Base-by-base conservation (phyloP, 192 early-diverging fungal genomes). In the Backusella sp. region DNA sequence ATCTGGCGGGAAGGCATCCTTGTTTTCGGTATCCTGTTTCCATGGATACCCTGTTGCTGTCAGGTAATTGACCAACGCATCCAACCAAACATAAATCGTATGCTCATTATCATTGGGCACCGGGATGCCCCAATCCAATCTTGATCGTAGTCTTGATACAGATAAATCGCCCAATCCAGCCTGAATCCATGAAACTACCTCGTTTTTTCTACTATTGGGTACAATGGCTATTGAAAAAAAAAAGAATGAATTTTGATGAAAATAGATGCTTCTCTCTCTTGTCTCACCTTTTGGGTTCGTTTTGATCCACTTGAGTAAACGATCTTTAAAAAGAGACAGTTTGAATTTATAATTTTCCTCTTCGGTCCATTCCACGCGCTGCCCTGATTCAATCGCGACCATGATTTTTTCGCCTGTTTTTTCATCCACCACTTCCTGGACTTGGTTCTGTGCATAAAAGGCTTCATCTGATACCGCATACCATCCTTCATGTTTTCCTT, bases 1-100 rank as follows among this genome's bases (percentile, higher is more conserved):
- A 46, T 90, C 85, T 14, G 94, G 92, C 2, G 95, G 94, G 86
- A 87, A 91, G 23, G 72, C 86, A 59, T 74, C 72, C 0, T 49
- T 35, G 5, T 82, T 77, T 1, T 39, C 68, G 0, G 21, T 12
- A 23, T 74, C 73, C 49, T 79, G 49, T 12, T 73, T 68, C 94
- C 93, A 92, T 17, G 96, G 96, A 80, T 92, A 98, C 44, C 95
- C 95, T 52, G 90, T 83, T 2, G 93, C 92, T 5, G 96, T 98
- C 19, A 94, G 80, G 76, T 99, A 99, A 83, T 96, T 97, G 52
- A 92, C 89, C 23, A 99, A 88, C 3, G 97, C 97, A 76, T 99
- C 97, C 65, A 99, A 85, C 97, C 97, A 99, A 30, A 99, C 97
- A 75, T 99, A 99, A 42, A 99, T 90, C 12, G 95, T 93, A 75